Evolutionary conservation across 495 filamentous ascomycete genomes (phyloP).

Genomic region (Lasiosphaeria ovina): DNA sequence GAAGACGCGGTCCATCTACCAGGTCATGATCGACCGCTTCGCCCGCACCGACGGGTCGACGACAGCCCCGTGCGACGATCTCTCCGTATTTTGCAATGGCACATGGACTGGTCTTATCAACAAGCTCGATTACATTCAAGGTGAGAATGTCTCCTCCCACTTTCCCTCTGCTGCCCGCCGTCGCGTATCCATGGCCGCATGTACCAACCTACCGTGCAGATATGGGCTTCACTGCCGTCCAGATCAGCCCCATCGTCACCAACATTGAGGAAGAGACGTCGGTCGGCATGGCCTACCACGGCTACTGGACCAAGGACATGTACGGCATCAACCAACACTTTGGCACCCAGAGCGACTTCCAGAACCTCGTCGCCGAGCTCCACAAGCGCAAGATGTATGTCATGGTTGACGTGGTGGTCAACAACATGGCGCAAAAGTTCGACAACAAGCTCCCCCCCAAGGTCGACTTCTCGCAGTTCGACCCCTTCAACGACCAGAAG

Average conservation of each 20-base stretch:
- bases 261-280: constrained; percentile 53
- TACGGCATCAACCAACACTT: constrained; percentile 63
- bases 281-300: constrained; percentile 64
- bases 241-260: constrained; percentile 74
- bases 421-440: constrained; percentile 66
- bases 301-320: constrained; percentile 71
- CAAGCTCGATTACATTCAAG: constrained; percentile 36
- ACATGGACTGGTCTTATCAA: constrained; percentile 52
- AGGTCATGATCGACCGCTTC: constrained; percentile 71
- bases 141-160: constrained; percentile 12
- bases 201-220: constrained; percentile 50
- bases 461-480: constrained; percentile 62
- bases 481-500: constrained; percentile 61
- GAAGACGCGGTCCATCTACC: constrained; percentile 68
- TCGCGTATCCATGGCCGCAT: not conserved
- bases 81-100: constrained; percentile 67
- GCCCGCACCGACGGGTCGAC: constrained; percentile 64
- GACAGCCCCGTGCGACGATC: constrained; percentile 49
- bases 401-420: constrained; percentile 79
- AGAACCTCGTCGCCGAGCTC: constrained; percentile 55
- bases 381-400: constrained; percentile 67
- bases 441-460: constrained; percentile 44
- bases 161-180: not conserved
- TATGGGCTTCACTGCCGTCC: constrained; percentile 80
- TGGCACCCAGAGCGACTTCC: constrained; percentile 63